Conservation (phyloP, 2,329 filamentous ascomycete genomes). For the Tolypocladium ophioglossoides region DNA sequence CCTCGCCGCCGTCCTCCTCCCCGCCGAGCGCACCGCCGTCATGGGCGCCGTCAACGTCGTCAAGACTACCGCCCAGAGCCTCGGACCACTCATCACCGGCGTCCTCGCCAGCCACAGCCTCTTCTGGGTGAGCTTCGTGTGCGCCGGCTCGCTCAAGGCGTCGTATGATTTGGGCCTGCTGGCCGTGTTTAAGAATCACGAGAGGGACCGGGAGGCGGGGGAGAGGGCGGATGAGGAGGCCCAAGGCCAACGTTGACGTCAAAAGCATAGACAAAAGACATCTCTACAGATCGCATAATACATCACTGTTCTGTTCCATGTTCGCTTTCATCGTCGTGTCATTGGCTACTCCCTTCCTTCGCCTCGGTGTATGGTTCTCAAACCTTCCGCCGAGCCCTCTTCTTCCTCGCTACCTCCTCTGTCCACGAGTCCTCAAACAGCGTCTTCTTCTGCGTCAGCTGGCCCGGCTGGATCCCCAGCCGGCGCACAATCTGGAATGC, state of each 20-base stretch:
- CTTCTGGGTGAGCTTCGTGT: slow-evolving; percentile 53
- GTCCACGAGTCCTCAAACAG: slow-evolving; percentile 62
- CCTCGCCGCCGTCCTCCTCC: slow-evolving; percentile 51
- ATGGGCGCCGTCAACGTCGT: slow-evolving; percentile 62
- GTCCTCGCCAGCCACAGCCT: slow-evolving; percentile 41
- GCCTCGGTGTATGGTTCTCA: neutral
- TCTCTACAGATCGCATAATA: neutral
- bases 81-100: slow-evolving; percentile 56
- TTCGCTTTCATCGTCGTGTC: neutral
- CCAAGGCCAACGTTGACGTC: neutral
- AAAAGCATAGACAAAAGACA: neutral
- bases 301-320: neutral
- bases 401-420: slow-evolving; percentile 10
- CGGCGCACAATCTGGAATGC: slow-evolving; percentile 80
- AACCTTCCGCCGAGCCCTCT: slow-evolving; percentile 3
- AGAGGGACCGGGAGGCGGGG: slow-evolving; percentile 1
- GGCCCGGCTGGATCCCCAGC: slow-evolving; percentile 52
- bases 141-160: slow-evolving; percentile 53
- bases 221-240: neutral
- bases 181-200: slow-evolving; percentile 14
- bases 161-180: slow-evolving; percentile 49
- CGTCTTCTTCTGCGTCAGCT: slow-evolving; percentile 49
- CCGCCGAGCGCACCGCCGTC: slow-evolving; percentile 57
- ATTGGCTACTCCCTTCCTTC: neutral
- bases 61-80: slow-evolving; percentile 52